Conservation (phyloP, 495 filamentous ascomycete genomes). For the Elasticomyces elasticus region DNA sequence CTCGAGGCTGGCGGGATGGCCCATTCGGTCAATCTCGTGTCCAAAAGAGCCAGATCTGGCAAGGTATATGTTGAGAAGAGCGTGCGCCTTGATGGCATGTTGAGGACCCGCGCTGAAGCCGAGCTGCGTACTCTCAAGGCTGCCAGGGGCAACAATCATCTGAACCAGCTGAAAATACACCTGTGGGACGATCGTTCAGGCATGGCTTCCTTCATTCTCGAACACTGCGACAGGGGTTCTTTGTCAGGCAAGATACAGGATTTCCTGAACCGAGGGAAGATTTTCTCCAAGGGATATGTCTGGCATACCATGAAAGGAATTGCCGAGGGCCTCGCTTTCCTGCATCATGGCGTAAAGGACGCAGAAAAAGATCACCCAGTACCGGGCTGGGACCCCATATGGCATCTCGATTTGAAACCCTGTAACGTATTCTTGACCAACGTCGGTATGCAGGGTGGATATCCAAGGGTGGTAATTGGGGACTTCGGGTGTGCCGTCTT, state of each 20-base stretch:
- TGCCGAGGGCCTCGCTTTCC: slow-evolving; percentile 2
- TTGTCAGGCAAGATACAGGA: background rate
- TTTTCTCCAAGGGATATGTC: background rate
- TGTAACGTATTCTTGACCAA: slow-evolving; percentile 5
- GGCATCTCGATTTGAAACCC: slow-evolving; percentile 4
- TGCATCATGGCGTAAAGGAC: slow-evolving; percentile 2
- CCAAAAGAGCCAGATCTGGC: background rate
- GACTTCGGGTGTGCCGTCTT: slow-evolving; percentile 10
- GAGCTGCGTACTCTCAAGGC: background rate
- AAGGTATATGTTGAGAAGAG: background rate
- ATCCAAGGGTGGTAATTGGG: slow-evolving; percentile 7
- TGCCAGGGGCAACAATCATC: background rate
- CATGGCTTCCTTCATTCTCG: slow-evolving; percentile 1
- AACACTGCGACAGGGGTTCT: background rate
- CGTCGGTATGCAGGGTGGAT: background rate
- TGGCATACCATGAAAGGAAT: slow-evolving; percentile 1
- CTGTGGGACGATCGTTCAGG: background rate
- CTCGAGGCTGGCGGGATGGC: background rate
- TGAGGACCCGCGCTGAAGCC: background rate
- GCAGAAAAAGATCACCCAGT: background rate
- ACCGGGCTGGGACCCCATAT: background rate
- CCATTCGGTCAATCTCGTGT: slow-evolving; percentile 1
- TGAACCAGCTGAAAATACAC: background rate
- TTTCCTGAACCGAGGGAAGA: background rate
- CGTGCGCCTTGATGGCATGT: background rate